A percentile compares a stretch with the other conserved stretches of the same genome.
Evolutionary conservation across 2,329 filamentous ascomycete genomes (phyloP).

Genomic region (Xylaria sp.): DNA sequence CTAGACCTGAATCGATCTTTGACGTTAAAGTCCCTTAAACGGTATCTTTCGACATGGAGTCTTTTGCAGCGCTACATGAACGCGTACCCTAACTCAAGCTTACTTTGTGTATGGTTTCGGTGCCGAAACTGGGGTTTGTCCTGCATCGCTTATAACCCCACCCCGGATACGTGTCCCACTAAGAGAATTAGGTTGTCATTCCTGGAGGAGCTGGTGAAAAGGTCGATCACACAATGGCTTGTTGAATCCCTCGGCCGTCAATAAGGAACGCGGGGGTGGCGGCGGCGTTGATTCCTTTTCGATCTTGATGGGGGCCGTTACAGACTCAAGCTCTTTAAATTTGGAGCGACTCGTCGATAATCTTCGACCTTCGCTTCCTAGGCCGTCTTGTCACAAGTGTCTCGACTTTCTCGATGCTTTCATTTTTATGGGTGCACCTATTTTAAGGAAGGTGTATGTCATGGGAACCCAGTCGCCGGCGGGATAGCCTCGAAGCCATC

Average conservation of each 20-base stretch:
- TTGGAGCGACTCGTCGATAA: not conserved
- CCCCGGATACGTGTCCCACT: not conserved
- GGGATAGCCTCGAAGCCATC: too few species aligned
- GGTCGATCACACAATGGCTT: not conserved
- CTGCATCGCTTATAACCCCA: not conserved
- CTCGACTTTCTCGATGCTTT: too few species aligned
- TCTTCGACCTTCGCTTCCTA: not conserved
- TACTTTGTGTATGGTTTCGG: too few species aligned
- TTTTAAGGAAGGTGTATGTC: too few species aligned
- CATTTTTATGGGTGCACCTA: too few species aligned
- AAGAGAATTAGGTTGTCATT: not conserved
- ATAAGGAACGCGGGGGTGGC: not conserved
- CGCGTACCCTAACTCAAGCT: too few species aligned
- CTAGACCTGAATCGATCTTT: too few species aligned
- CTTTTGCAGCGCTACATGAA: too few species aligned
- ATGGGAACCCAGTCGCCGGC: too few species aligned
- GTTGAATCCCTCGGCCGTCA: not conserved
- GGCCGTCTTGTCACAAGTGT: not conserved
- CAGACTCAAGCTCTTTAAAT: not conserved
- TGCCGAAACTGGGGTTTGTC: too few species aligned
- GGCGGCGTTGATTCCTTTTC: not conserved
- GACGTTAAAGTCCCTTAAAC: too few species aligned
- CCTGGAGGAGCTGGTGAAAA: not conserved
- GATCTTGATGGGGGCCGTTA: not conserved
- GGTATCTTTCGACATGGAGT: too few species aligned